phyloP scores from a whole-genome alignment of 805 yeast species.

The Kodamaea fukazawae region DNA sequence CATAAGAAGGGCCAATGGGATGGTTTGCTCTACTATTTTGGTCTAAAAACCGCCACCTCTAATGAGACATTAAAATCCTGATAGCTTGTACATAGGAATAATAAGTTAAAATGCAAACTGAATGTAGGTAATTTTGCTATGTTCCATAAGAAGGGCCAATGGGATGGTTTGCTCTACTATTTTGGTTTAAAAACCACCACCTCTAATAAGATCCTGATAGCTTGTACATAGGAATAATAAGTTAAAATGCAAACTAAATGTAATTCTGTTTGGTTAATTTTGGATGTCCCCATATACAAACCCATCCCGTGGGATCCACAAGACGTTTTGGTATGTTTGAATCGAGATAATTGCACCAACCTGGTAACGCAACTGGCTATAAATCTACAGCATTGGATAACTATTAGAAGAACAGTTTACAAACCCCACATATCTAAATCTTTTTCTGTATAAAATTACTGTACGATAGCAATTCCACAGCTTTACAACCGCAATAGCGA shows the following conservation, averaged over 20 bases:
- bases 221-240: slow-evolving; percentile 1
- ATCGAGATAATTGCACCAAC: too few species aligned
- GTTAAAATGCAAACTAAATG: neutral
- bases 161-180: slow-evolving; percentile 59
- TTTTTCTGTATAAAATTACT: too few species aligned
- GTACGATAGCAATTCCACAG: too few species aligned
- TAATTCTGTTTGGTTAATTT: too few species aligned
- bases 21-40: slow-evolving; percentile 33
- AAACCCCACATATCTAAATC: too few species aligned
- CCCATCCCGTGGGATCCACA: too few species aligned
- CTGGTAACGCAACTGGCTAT: too few species aligned
- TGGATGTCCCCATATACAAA: too few species aligned
- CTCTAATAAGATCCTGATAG: neutral
- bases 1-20: slow-evolving; percentile 98
- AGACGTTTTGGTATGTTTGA: too few species aligned
- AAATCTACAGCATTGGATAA: too few species aligned
- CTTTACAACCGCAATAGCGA: too few species aligned
- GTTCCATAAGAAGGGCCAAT: slow-evolving; percentile 91
- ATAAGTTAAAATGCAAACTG: neutral
- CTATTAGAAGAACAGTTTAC: too few species aligned
- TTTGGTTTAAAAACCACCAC: slow-evolving; percentile 11
- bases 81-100: slow-evolving; percentile 1
- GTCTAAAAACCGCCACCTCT: slow-evolving; percentile 1
- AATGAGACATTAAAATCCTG: slow-evolving; percentile 2
- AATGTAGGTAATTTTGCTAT: slow-evolving; percentile 59